phyloP scores from a whole-genome alignment of 1,284 basidiomycete genomes.

The Tremellales sp. region DNA sequence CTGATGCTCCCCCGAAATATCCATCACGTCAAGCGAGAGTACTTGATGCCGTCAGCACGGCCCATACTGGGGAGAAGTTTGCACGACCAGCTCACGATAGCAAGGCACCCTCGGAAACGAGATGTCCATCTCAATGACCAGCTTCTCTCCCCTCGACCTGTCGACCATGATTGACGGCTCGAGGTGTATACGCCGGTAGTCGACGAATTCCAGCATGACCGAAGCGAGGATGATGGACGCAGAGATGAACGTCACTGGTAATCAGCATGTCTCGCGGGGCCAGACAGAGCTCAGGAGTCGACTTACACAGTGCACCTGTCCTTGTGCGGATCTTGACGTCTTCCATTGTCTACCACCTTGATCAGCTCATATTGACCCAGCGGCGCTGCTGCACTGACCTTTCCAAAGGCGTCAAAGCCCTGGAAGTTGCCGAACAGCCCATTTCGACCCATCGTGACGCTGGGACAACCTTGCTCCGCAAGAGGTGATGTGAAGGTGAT shows the following conservation, averaged over 20 bases:
- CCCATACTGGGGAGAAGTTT: neutral
- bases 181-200: constrained; percentile 80
- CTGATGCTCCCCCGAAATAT: constrained; percentile 93
- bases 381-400: constrained; percentile 57
- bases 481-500: neutral
- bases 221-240: constrained; percentile 88
- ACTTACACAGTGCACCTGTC: constrained; percentile 80
- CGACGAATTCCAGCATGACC: constrained; percentile 88
- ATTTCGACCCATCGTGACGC: constrained; percentile 43
- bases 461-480: neutral
- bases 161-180: constrained; percentile 91
- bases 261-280: neutral
- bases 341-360: constrained; percentile 71
- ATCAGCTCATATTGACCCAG: constrained; percentile 10
- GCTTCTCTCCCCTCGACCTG: constrained; percentile 86
- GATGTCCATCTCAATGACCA: constrained; percentile 87
- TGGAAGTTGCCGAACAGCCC: constrained; percentile 45
- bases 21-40: constrained; percentile 93
- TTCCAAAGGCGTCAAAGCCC: constrained; percentile 91
- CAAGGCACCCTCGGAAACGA: constrained; percentile 97
- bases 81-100: constrained; percentile 64
- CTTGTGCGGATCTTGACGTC: constrained; percentile 97
- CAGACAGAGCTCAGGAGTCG: no score
- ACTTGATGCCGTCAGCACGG: constrained; percentile 57
- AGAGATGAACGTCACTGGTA: constrained; percentile 82